Evolutionary conservation across 2,329 filamentous ascomycete species (phyloP).

Genomic region (Aspergillus transmontanensis): DNA sequence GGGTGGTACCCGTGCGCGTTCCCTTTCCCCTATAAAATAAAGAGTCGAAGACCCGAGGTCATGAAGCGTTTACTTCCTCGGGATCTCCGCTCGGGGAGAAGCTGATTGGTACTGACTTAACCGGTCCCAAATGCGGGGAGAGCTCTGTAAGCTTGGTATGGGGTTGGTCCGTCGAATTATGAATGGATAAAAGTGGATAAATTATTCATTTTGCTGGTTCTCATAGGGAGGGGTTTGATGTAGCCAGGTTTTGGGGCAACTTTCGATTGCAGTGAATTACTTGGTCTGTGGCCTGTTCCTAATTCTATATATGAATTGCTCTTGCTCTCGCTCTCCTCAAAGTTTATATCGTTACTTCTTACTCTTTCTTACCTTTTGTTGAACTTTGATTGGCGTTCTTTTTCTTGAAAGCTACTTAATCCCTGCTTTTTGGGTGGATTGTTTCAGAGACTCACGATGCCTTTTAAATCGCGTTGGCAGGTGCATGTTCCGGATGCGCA

Average conservation of each 20-base stretch:
- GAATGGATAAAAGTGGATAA: not conserved
- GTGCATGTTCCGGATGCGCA: constrained; percentile 50
- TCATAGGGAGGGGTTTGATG: not conserved
- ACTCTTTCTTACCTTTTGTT: not conserved
- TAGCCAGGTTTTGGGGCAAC: not conserved
- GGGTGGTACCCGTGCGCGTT: too few relatives aligned
- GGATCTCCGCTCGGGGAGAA: not conserved
- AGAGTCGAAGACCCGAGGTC: not conserved
- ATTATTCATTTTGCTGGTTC: not conserved
- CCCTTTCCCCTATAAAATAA: not conserved
- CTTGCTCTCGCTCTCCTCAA: not conserved
- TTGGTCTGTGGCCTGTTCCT: not conserved
- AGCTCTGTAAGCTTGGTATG: not conserved
- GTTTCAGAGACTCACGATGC: constrained; percentile 43
- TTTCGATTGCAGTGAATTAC: not conserved
- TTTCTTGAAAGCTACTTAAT: not conserved
- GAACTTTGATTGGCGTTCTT: not conserved
- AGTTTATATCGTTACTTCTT: not conserved
- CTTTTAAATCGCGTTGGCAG: constrained; percentile 54
- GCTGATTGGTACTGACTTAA: not conserved
- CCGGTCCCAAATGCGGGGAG: not conserved
- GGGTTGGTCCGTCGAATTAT: not conserved
- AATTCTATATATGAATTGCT: not conserved
- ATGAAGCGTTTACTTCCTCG: not conserved
- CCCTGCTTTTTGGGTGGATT: not conserved